phyloP scores from a whole-genome alignment of 1,139 yeast genomes.

The Scheffersomyces stambukii region DNA sequence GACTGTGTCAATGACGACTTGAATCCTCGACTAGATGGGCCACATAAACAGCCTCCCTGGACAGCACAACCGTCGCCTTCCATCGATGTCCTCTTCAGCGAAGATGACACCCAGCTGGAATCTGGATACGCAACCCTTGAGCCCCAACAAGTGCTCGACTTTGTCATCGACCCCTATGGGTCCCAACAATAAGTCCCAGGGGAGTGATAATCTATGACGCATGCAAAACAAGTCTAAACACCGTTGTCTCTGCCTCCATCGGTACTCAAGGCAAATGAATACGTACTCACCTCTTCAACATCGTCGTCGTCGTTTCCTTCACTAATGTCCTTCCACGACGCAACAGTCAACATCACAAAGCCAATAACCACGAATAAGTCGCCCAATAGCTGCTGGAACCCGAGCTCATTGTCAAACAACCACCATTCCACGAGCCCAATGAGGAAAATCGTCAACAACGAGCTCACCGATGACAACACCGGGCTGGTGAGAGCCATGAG shows the following conservation, averaged over 20 bases:
- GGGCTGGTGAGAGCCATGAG: slow-evolving; percentile 85
- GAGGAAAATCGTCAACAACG: slow-evolving; percentile 70
- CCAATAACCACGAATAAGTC: slow-evolving; percentile 61
- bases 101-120: too few relatives aligned
- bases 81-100: too few relatives aligned
- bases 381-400: slow-evolving; percentile 49
- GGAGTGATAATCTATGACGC: too few relatives aligned
- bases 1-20: slow-evolving; percentile 32
- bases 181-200: too few relatives aligned
- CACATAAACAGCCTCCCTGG: too few relatives aligned
- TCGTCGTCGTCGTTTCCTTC: slow-evolving; percentile 61
- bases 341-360: slow-evolving; percentile 62
- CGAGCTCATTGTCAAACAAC: slow-evolving; percentile 55
- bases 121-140: too few relatives aligned
- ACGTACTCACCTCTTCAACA: slow-evolving; percentile 41
- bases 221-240: too few relatives aligned
- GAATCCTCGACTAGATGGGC: too few relatives aligned
- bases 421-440: slow-evolving; percentile 79
- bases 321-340: slow-evolving; percentile 71
- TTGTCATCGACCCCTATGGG: too few relatives aligned
- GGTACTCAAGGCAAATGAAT: slow-evolving; percentile 41
- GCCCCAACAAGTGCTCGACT: too few relatives aligned
- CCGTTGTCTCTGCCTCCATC: too few relatives aligned
- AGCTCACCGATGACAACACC: slow-evolving; percentile 78
- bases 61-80: too few relatives aligned